phyloP scores from a whole-genome alignment of 441 rosid species.

The Gossypium davidsonii region DNA sequence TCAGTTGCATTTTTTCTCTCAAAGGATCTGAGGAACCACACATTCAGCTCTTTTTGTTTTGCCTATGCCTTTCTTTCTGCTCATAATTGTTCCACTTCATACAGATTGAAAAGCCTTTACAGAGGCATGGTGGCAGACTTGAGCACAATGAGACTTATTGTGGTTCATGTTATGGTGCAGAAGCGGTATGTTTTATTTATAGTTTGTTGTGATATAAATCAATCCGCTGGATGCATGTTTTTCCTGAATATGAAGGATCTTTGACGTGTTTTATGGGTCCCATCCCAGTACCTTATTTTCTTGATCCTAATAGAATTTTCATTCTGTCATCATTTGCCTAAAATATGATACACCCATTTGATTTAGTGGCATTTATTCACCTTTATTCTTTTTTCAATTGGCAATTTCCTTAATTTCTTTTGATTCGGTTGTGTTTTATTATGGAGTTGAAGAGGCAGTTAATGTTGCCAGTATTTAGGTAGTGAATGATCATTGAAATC shows the following conservation, averaged over 20 bases:
- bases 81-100: slow-evolving; percentile 19
- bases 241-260: background rate
- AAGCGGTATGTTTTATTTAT: slow-evolving; percentile 44
- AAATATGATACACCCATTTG: background rate
- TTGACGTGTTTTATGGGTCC: background rate
- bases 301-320: background rate
- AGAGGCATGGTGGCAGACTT: slow-evolving; percentile 94
- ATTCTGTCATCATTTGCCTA: background rate
- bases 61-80: background rate
- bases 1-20: background rate
- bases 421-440: slow-evolving; percentile 5
- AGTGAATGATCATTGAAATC: background rate
- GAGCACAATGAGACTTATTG: slow-evolving; percentile 94
- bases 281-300: background rate
- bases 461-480: background rate
- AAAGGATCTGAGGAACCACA: background rate
- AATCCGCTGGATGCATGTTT: background rate
- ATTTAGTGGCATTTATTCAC: background rate
- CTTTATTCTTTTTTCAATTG: background rate
- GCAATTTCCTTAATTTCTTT: background rate
- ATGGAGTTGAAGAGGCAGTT: background rate
- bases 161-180: slow-evolving; percentile 92
- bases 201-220: background rate
- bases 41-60: background rate
- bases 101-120: slow-evolving; percentile 87